These are phyloP conservation scores for Parathielavia hyrcaniae DNA, from an alignment of 495 filamentous ascomycete species.

Conservation along the genomic window DNA sequence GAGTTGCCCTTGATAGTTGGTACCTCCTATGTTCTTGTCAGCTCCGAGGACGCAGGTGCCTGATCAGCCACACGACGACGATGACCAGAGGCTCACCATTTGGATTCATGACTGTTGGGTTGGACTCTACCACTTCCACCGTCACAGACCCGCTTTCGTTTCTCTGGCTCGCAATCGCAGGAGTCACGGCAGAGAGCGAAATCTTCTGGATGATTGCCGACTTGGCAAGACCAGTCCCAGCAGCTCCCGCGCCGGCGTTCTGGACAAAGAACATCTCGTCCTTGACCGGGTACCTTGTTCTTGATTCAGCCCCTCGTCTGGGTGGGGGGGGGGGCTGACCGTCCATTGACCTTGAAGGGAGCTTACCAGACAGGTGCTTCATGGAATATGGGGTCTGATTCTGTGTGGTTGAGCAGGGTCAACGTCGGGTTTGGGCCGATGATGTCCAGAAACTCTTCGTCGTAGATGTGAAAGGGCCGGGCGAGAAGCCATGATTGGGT, in stretches of 20 bases:
- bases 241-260: conserved; percentile 41
- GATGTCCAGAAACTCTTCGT: conserved; percentile 41
- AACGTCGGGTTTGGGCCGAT: conserved; percentile 41
- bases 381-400: conserved; percentile 44
- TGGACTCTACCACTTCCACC: conserved; percentile 33
- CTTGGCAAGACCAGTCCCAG: conserved; percentile 47
- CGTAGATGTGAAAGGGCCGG: conserved; percentile 44
- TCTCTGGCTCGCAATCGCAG: conserved; percentile 33
- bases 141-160: conserved; percentile 41
- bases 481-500: conserved; percentile 28
- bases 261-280: conserved; percentile 52
- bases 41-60: neutral
- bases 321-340: neutral
- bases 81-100: conserved; percentile 38
- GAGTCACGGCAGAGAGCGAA: conserved; percentile 36
- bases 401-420: conserved; percentile 38
- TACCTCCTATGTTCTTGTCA: conserved; percentile 34
- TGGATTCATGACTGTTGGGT: conserved; percentile 42
- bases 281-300: conserved; percentile 34
- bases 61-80: too few relatives aligned
- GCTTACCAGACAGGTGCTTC: conserved; percentile 48
- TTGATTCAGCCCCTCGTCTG: too few relatives aligned
- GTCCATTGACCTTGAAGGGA: too few relatives aligned
- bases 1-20: conserved; percentile 43
- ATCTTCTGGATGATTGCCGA: conserved; percentile 49